Evolutionary conservation across 768 basidiomycete species (phyloP).

Genomic region (Tulasnella calospora): DNA sequence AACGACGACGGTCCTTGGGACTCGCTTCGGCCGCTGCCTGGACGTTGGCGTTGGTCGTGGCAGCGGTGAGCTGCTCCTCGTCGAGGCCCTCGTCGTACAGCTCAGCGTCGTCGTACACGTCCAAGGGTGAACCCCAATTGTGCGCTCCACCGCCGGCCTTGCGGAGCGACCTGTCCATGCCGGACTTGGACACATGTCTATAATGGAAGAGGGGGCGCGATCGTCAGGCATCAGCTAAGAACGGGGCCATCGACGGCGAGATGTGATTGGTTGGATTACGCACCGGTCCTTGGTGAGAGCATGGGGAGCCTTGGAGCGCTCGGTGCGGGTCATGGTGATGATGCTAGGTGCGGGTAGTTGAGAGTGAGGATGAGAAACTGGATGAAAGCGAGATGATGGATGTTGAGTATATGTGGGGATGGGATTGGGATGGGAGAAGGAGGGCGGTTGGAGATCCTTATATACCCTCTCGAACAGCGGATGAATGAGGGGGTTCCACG

Average conservation of each 20-base stretch:
- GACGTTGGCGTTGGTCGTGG: not conserved
- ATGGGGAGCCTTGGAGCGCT: constrained; percentile 17
- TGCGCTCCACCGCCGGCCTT: constrained; percentile 23
- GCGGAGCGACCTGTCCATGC: constrained; percentile 22
- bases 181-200: constrained; percentile 22
- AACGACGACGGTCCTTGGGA: constrained; percentile 8
- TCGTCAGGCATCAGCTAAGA: not conserved
- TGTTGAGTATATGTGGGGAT: not conserved
- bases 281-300: constrained; percentile 26
- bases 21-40: not conserved
- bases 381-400: not conserved
- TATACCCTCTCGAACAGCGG: not conserved
- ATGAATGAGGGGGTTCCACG: not conserved
- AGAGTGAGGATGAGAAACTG: too few species aligned
- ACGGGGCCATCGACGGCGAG: too few species aligned
- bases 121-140: constrained; percentile 18
- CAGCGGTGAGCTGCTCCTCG: constrained; percentile 8
- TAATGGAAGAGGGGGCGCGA: too few species aligned
- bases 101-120: not conserved
- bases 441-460: not conserved
- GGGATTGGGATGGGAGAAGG: not conserved
- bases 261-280: not conserved
- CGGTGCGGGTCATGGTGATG: constrained; percentile 14
- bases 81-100: not conserved
- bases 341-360: not conserved